Conservation (phyloP, 2,329 filamentous ascomycete genomes). For the Hyphodiscus sp. region DNA sequence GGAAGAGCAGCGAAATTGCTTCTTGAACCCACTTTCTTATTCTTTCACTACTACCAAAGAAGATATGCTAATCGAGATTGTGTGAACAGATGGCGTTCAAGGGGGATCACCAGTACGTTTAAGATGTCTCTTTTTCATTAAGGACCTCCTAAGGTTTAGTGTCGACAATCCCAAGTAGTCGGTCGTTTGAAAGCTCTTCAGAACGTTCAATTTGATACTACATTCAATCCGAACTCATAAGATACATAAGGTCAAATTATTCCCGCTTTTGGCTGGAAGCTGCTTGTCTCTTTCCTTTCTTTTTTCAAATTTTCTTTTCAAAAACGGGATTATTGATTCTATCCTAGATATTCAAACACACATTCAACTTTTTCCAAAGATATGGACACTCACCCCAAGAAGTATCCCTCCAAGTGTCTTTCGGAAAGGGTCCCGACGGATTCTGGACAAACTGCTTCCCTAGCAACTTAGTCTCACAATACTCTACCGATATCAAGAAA, state of each 20-base stretch:
- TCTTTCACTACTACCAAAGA: too few relatives aligned
- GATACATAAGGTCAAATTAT: too few relatives aligned
- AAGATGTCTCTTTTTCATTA: not conserved
- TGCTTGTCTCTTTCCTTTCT: too few relatives aligned
- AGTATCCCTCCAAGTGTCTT: slow-evolving; percentile 55
- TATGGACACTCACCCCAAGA: slow-evolving; percentile 50
- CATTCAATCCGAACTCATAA: not conserved
- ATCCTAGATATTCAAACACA: slow-evolving; percentile 58
- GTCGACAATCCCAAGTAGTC: too few relatives aligned
- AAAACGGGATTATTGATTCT: too few relatives aligned
- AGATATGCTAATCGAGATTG: too few relatives aligned
- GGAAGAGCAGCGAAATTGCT: too few relatives aligned
- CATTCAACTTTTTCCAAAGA: slow-evolving; percentile 56
- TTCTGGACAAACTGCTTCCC: slow-evolving; percentile 65
- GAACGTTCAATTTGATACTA: too few relatives aligned
- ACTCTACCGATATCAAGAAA: slow-evolving; percentile 48
- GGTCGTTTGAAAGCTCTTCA: too few relatives aligned
- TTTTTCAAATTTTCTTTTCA: too few relatives aligned
- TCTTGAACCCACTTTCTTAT: too few relatives aligned
- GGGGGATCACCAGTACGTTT: slow-evolving; percentile 44
- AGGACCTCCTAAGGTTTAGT: not conserved
- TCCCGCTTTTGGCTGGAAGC: too few relatives aligned
- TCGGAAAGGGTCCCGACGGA: slow-evolving; percentile 47
- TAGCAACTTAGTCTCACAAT: slow-evolving; percentile 48
- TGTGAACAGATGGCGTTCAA: slow-evolving; percentile 47